A percentile compares a stretch with the other conserved stretches of the same genome.
These are phyloP conservation scores for Eimeria nieschulzi DNA, from an alignment of 169 alveolate genomes.

Conservation along the genomic window DNA sequence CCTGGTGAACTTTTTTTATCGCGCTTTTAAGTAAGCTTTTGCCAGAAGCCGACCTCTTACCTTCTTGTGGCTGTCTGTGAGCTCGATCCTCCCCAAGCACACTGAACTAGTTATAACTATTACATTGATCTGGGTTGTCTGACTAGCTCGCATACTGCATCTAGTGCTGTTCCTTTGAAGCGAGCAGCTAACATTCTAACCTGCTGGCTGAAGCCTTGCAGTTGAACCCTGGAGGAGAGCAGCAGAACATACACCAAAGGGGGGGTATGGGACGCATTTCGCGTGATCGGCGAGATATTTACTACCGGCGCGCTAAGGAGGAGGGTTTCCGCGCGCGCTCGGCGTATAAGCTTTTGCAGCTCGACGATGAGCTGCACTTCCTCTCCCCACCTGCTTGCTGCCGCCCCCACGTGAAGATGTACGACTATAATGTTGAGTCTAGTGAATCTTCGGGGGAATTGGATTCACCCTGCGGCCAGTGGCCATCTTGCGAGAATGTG, in stretches of 20 bases:
- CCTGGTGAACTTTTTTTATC: too few relatives aligned
- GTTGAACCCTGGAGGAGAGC: background rate
- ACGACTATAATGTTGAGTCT: background rate
- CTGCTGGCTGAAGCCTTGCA: too few relatives aligned
- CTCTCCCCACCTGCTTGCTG: constrained; percentile 49
- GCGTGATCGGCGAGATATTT: constrained; percentile 90
- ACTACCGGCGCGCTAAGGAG: constrained; percentile 97
- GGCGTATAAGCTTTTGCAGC: constrained; percentile 95
- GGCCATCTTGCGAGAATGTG: background rate
- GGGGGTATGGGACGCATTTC: constrained; percentile 72
- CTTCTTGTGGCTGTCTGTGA: too few relatives aligned
- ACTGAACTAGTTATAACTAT: too few relatives aligned
- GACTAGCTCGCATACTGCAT: too few relatives aligned
- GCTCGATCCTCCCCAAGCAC: too few relatives aligned
- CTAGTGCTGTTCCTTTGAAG: too few relatives aligned
- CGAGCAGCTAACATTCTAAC: too few relatives aligned
- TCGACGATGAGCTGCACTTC: constrained; percentile 91
- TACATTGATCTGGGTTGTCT: too few relatives aligned
- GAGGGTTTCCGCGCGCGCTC: constrained; percentile 98
- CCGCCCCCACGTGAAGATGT: background rate
- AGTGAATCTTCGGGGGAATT: background rate
- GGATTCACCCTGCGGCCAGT: background rate
- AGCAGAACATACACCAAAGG: background rate
- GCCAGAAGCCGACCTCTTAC: too few relatives aligned
- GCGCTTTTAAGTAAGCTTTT: too few relatives aligned